Conservation (phyloP, 2,329 filamentous ascomycete genomes). For the Alternaria rosae region DNA sequence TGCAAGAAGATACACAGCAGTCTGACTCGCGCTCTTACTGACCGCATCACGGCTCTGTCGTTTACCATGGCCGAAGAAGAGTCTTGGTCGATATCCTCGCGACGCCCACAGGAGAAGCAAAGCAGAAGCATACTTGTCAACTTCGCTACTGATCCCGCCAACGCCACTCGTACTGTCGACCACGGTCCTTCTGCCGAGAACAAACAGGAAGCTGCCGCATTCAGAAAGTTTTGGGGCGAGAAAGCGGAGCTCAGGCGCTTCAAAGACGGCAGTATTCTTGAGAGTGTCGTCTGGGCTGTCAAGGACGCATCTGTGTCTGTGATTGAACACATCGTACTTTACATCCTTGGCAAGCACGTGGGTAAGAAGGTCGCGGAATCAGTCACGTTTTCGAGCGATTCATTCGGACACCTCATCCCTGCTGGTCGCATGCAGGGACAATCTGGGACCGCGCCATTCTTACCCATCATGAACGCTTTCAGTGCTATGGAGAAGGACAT, state of each 20-base stretch:
- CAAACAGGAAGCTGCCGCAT: slow-evolving; percentile 79
- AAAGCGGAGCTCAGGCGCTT: slow-evolving; percentile 93
- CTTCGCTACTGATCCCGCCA: slow-evolving; percentile 74
- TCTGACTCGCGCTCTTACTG: slow-evolving; percentile 74
- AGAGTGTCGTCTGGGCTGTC: slow-evolving; percentile 83
- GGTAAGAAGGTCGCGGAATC: slow-evolving; percentile 62
- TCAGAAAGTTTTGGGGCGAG: slow-evolving; percentile 93
- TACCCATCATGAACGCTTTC: slow-evolving; percentile 73
- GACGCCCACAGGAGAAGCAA: slow-evolving; percentile 29
- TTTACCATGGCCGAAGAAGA: slow-evolving; percentile 38
- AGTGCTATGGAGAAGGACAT: slow-evolving; percentile 77
- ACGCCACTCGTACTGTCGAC: slow-evolving; percentile 79
- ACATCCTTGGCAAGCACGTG: slow-evolving; percentile 75
- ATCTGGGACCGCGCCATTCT: slow-evolving; percentile 65
- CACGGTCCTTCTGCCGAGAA: slow-evolving; percentile 87
- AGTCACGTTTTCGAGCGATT: slow-evolving; percentile 55
- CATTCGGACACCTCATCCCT: slow-evolving; percentile 56
- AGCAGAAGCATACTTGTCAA: slow-evolving; percentile 65
- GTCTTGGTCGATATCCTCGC: slow-evolving; percentile 48
- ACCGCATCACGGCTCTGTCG: slow-evolving; percentile 73
- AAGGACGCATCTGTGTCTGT: slow-evolving; percentile 69
- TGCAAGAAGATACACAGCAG: slow-evolving; percentile 68
- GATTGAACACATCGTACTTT: slow-evolving; percentile 79
- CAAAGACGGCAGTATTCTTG: slow-evolving; percentile 91
- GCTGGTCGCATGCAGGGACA: slow-evolving; percentile 43